These are phyloP conservation scores for Chlorella vulgaris DNA, from an alignment of 139 green algal genomes.

Conservation along the genomic window DNA sequence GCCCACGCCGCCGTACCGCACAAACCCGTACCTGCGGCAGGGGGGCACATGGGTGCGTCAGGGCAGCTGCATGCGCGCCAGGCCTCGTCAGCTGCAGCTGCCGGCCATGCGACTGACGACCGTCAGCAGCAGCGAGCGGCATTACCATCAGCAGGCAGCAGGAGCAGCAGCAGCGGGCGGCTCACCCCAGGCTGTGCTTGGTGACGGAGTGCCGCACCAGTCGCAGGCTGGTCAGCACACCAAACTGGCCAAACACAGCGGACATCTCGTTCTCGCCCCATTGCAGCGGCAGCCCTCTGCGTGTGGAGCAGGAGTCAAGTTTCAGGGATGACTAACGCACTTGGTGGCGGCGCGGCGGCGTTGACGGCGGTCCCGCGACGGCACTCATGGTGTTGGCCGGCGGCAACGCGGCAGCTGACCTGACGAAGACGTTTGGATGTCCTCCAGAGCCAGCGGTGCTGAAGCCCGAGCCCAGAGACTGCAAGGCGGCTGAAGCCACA, in stretches of 20 bases:
- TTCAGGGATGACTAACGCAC: too few relatives aligned
- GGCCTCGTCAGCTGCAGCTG: too few relatives aligned
- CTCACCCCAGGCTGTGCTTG: constrained; percentile 46
- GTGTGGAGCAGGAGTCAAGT: not conserved
- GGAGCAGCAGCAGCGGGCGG: not conserved
- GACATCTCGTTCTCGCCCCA: constrained; percentile 45
- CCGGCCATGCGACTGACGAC: not conserved
- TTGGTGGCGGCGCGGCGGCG: not conserved
- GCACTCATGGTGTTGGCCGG: not conserved
- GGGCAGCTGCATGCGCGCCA: too few relatives aligned
- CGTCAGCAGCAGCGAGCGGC: not conserved
- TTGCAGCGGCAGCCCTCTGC: constrained; percentile 42
- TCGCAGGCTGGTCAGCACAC: constrained; percentile 30
- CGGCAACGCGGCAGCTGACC: not conserved
- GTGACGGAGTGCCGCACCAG: constrained; percentile 46
- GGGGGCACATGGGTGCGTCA: too few relatives aligned
- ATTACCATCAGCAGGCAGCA: too few relatives aligned
- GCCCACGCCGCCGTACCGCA: constrained; percentile 24
- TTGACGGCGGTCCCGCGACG: not conserved
- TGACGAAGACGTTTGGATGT: constrained; percentile 45
- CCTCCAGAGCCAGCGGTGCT: not conserved
- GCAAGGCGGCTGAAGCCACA: not conserved
- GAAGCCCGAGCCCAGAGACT: not conserved
- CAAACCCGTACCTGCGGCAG: constrained; percentile 47
- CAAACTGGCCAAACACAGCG: constrained; percentile 41